A percentile compares a stretch with the other conserved stretches of the same genome.
Conservation (phyloP, 768 basidiomycete genomes). For the Coprinopsis strossmayeri region DNA sequence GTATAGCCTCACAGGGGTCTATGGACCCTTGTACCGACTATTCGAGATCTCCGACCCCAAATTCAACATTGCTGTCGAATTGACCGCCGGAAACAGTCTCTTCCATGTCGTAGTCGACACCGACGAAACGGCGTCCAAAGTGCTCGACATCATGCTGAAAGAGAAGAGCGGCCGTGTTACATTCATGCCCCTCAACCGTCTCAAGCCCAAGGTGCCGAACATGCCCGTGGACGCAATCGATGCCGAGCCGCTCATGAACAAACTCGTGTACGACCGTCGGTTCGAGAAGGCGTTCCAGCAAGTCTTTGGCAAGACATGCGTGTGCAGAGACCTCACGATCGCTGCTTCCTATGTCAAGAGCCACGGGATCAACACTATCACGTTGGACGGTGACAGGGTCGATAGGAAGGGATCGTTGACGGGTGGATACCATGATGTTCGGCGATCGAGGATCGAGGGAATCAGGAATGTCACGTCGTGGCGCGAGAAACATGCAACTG, state of each 20-base stretch:
- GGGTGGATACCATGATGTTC: conserved; percentile 92
- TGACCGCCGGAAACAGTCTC: conserved; percentile 92
- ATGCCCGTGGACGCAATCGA: conserved; percentile 62
- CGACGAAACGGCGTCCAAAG: conserved; percentile 86
- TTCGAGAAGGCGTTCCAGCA: conserved; percentile 89
- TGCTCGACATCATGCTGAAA: conserved; percentile 91
- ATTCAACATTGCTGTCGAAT: conserved; percentile 89
- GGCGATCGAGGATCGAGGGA: conserved; percentile 83
- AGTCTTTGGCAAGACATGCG: conserved; percentile 96
- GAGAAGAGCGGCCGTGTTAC: conserved; percentile 94
- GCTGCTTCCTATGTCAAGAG: conserved; percentile 93
- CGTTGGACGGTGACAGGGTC: conserved; percentile 94
- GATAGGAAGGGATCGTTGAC: conserved; percentile 95
- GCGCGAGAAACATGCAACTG: conserved; percentile 64
- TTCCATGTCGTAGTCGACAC: conserved; percentile 98
- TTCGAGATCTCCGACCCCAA: conserved; percentile 85
- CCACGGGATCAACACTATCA: conserved; percentile 95
- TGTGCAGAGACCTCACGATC: conserved; percentile 87
- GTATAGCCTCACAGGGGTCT: conserved; percentile 73
- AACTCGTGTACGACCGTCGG: conserved; percentile 65
- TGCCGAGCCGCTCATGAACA: conserved; percentile 75
- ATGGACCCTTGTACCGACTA: conserved; percentile 90
- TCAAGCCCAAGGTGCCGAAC: conserved; percentile 66
- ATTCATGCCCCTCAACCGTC: conserved; percentile 96
- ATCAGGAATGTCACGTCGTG: conserved; percentile 73